These are phyloP conservation scores for Chlorella sp. DNA, from an alignment of 139 green algal genomes.

Conservation along the genomic window DNA sequence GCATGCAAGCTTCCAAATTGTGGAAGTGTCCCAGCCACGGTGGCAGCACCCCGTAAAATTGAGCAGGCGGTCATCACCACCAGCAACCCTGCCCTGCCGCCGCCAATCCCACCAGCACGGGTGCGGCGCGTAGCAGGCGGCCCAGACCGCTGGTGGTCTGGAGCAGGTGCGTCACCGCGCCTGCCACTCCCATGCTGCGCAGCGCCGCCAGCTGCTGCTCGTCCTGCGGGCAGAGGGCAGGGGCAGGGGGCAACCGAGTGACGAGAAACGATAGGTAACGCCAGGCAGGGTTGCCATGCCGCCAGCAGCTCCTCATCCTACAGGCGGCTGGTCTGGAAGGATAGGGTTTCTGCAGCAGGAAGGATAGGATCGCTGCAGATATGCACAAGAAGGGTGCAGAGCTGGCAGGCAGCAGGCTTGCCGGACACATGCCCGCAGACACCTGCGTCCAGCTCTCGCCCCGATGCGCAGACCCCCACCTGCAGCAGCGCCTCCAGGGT, in stretches of 20 bases:
- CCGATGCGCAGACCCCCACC: neutral
- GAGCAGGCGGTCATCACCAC: no score
- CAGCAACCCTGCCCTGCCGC: neutral
- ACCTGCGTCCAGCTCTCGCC: neutral
- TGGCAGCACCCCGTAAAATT: no score
- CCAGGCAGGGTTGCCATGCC: no score
- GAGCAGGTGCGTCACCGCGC: constrained; percentile 6
- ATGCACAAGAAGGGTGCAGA: neutral
- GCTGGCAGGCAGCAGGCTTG: neutral
- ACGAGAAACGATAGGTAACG: no score
- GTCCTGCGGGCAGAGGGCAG: neutral
- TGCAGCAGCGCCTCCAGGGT: constrained; percentile 6
- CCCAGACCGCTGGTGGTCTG: neutral
- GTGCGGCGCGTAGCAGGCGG: neutral
- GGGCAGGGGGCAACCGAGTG: neutral
- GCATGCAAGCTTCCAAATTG: neutral
- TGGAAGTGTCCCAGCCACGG: neutral
- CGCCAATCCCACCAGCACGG: neutral
- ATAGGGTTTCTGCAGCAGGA: no score
- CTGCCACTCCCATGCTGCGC: neutral
- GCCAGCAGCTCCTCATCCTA: no score
- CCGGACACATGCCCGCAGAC: no score
- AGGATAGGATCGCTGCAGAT: neutral
- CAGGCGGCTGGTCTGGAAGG: no score
- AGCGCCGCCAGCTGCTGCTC: neutral